These are phyloP conservation scores for Bruguiera parviflora DNA, from an alignment of 345 rosid genomes.

Conservation along the genomic window DNA sequence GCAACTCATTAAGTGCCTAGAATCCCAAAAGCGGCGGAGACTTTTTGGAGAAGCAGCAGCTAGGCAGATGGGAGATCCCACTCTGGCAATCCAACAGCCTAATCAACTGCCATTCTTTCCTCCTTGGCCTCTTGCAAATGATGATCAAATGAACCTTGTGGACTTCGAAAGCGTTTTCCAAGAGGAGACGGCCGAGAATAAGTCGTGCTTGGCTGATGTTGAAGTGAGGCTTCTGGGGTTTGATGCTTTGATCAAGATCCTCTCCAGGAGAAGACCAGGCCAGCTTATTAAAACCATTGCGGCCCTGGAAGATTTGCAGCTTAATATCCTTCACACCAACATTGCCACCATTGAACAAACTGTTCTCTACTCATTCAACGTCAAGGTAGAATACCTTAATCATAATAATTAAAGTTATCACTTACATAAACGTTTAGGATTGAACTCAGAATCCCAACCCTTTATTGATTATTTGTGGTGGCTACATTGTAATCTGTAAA, in stretches of 20 bases:
- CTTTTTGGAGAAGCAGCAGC: constrained; percentile 46
- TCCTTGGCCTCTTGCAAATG: constrained; percentile 31
- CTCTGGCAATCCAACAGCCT: constrained; percentile 32
- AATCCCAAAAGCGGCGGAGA: constrained; percentile 81
- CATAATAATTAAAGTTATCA: too few species aligned
- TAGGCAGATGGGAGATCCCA: constrained; percentile 34
- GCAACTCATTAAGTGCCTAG: constrained; percentile 83
- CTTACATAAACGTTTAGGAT: neutral
- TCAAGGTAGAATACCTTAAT: constrained; percentile 51
- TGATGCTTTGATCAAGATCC: constrained; percentile 91
- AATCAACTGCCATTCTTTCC: constrained; percentile 32
- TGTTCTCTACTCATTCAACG: constrained; percentile 89
- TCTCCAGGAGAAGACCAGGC: constrained; percentile 88
- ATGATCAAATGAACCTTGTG: constrained; percentile 40
- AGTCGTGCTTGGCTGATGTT: constrained; percentile 78
- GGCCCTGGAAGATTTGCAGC: constrained; percentile 90
- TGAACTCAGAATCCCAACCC: neutral
- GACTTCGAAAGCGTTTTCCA: constrained; percentile 45
- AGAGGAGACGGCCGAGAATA: constrained; percentile 85
- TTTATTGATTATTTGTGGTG: neutral
- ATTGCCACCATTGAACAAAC: constrained; percentile 96
- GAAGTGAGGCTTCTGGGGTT: constrained; percentile 90
- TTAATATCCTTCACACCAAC: constrained; percentile 82
- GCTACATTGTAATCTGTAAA: neutral
- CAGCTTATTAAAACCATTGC: constrained; percentile 76